These are phyloP conservation scores for Podospora appendiculata DNA, from an alignment of 495 filamentous ascomycete genomes.

Conservation along the genomic window DNA sequence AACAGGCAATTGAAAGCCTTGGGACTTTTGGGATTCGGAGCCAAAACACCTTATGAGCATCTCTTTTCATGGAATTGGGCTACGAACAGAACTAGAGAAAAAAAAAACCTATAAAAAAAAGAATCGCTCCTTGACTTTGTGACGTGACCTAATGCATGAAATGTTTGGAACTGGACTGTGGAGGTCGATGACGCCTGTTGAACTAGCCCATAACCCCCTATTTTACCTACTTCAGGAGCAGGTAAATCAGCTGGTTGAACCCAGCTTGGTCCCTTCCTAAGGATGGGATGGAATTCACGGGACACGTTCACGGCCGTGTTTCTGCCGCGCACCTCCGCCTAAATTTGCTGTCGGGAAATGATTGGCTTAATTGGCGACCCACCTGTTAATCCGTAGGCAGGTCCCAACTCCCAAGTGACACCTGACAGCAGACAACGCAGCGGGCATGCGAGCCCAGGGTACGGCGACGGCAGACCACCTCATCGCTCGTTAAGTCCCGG, in stretches of 20 bases:
- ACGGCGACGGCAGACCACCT: background rate
- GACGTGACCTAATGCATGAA: background rate
- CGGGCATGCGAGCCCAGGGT: background rate
- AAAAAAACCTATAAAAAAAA: background rate
- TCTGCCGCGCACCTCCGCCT: slow-evolving; percentile 15
- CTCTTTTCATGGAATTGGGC: slow-evolving; percentile 13
- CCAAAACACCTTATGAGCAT: slow-evolving; percentile 23
- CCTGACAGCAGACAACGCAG: background rate
- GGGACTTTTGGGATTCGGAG: slow-evolving; percentile 13
- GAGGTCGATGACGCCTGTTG: background rate
- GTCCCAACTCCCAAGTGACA: background rate
- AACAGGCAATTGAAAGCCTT: slow-evolving; percentile 5
- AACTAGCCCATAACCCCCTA: background rate
- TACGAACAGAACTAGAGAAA: background rate
- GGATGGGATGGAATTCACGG: slow-evolving; percentile 1
- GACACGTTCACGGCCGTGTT: slow-evolving; percentile 5
- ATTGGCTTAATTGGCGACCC: slow-evolving; percentile 8
- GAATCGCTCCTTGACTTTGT: background rate
- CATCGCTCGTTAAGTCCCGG: background rate
- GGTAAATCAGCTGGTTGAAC: background rate
- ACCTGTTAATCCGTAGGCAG: background rate
- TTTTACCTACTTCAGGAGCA: background rate
- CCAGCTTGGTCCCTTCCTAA: background rate
- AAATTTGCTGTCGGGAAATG: slow-evolving; percentile 4
- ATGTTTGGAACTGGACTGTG: too few species aligned